Evolutionary conservation across 805 yeast genomes (phyloP), one percentile per base, ranked within the genome.

Genomic region (Candida manassasensis): DNA sequence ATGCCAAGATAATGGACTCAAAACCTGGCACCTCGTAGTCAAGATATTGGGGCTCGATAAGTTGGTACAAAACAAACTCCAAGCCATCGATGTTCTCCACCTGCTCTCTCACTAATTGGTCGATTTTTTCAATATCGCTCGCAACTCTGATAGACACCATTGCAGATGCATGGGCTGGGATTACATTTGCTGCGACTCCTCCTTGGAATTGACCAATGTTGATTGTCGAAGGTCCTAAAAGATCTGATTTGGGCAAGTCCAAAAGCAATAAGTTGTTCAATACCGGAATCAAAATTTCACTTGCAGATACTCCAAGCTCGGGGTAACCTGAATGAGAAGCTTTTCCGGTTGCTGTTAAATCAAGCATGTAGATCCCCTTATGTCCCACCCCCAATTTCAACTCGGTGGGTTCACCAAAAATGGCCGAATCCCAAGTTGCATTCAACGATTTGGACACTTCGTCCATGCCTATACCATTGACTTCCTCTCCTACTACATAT

Each of bases 381-480:
- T 81, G 89, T 9, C 87, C 88, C 4, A 72, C 73, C 10, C 83
- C 85, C 14, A 81, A 61, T 46, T 75, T 78, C 50, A 72, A 62
- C 44, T 80, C 86, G 0, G 89, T 81, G 8, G 89, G 89, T 52
- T 81, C 89, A 9, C 88, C 88, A 57, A 81, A 81, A 19, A 82
- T 67, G 11, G 72, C 87, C 7, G 73, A 45, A 8, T 74, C 73
- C 84, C 84, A 81, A 6, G 55, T 49, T 7, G 64, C 66, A 14
- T 67, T 61, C 18, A 74, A 52, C 3, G 53, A 39, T 2, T 53
- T 49, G 43, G 64, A 54, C 3, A 75, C 81, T 11, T 49, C 38
- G 19, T 33, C 46, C 84, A 81, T 81, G 10, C 89, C 89, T 16
- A 56, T 54, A 15, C 87, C 88, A 26, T 71, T 71, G n/a, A 65